Conservation (phyloP, 805 yeast genomes). For the Candida silvicultrix region DNA sequence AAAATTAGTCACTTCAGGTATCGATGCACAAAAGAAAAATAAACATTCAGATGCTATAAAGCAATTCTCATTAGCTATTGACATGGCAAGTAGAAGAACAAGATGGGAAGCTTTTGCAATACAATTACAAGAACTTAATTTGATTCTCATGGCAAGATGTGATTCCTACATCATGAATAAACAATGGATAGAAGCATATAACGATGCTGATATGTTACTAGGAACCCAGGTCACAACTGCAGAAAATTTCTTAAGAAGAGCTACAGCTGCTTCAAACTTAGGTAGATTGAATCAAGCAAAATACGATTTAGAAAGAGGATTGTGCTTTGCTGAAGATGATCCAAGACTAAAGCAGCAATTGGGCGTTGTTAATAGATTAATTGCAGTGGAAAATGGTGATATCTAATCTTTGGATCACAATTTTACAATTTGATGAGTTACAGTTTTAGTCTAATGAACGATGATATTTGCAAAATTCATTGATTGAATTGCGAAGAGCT, state of each 20-base stretch:
- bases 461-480: too few relatives aligned
- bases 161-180: constrained; percentile 58
- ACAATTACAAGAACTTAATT: constrained; percentile 60
- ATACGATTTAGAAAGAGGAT: constrained; percentile 66
- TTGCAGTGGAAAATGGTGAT: constrained; percentile 58
- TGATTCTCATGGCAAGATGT: constrained; percentile 63
- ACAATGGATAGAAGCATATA: constrained; percentile 51
- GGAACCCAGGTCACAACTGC: constrained; percentile 34
- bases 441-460: too few relatives aligned
- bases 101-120: constrained; percentile 72
- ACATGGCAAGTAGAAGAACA: constrained; percentile 59
- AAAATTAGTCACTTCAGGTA: constrained; percentile 60
- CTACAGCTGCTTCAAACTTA: constrained; percentile 55
- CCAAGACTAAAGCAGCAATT: constrained; percentile 42
- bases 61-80: constrained; percentile 60
- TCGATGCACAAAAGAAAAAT: constrained; percentile 45
- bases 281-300: constrained; percentile 59
- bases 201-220: constrained; percentile 50
- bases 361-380: constrained; percentile 37
- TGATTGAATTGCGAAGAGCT: too few relatives aligned
- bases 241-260: constrained; percentile 68
- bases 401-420: too few relatives aligned
- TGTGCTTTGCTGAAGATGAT: constrained; percentile 54
- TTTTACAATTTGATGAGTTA: too few relatives aligned
- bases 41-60: constrained; percentile 56